Evolutionary conservation across 805 yeast species (phyloP), one percentile per base, ranked within the genome.

Genomic region (Candida oleophila): DNA sequence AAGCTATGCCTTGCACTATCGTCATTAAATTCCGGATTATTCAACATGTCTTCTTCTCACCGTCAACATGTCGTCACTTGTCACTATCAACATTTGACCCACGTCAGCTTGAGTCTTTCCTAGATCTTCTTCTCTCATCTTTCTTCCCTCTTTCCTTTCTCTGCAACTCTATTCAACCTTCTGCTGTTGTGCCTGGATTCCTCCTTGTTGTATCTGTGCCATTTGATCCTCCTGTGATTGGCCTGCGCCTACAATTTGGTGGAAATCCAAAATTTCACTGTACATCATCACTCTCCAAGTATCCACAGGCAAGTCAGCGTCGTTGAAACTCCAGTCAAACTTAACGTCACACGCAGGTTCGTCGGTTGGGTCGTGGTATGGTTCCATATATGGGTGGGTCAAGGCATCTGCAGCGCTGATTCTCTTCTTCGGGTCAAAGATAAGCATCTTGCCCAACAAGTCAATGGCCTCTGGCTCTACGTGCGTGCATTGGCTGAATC

Each of bases 211-310:
- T 20, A 62, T 52, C 22, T 60, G 62, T 20, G 59, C 55, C 46
- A 49, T 36, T 35, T 59, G 63, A 20, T 62, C 60, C 36, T 46
- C 55, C 42, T 60, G 63, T 38, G 51, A 49, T 36, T 51, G 49
- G 25, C 50, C 53, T 22, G 55, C 46, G 22, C 74, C 86, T 38
- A 84, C 91, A 49, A 87, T 88, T 65, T 90, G 96, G 68, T 92
- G 98, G 79, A 90, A 92, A 65, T 92, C 97, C 55, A 94, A 75
- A 51, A 92, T 94, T 69, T 92, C 99, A 44, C 96, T 86, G 70
- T 94, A 94, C 96, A 94, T 92, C 98, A 94, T 92, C 16, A 90
- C 96, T 71, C 96, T 83, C 99, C 99, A 92, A 12, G 97, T 89
- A 61, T 94, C 98, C 15, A 94, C 94, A 2, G 98, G 97, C 57